phyloP scores from a whole-genome alignment of 768 basidiomycete species.

The Boletus edulis region DNA sequence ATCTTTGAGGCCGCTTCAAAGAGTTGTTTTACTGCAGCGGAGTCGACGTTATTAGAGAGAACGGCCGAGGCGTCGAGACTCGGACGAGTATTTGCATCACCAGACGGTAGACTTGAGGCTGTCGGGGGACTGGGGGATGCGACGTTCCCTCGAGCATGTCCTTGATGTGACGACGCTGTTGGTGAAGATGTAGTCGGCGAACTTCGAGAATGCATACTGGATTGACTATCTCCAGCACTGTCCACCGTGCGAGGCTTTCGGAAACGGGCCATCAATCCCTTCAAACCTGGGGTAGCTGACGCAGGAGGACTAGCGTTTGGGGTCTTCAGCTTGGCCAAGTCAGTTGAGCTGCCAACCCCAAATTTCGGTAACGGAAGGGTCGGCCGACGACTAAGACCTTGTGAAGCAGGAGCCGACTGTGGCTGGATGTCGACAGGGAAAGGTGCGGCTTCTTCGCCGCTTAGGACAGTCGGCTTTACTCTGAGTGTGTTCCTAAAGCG shows the following conservation, averaged over 20 bases:
- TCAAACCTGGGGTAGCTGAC: slow-evolving; percentile 69
- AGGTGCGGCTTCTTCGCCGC: slow-evolving; percentile 51
- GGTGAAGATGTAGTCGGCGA: slow-evolving; percentile 36
- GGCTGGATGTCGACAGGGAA: slow-evolving; percentile 43
- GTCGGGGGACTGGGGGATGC: slow-evolving; percentile 20
- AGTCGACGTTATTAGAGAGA: slow-evolving; percentile 35
- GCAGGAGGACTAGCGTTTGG: slow-evolving; percentile 62
- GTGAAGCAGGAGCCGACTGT: slow-evolving; percentile 22
- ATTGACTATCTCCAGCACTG: slow-evolving; percentile 26
- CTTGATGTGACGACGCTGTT: slow-evolving; percentile 33
- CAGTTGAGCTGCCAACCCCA: slow-evolving; percentile 38
- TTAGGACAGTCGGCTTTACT: slow-evolving; percentile 44
- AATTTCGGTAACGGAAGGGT: slow-evolving; percentile 47
- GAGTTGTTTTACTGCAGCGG: slow-evolving; percentile 63
- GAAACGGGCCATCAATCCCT: slow-evolving; percentile 81
- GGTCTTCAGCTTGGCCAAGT: slow-evolving; percentile 52
- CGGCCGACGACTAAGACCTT: slow-evolving; percentile 46
- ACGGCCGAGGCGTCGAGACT: slow-evolving; percentile 26
- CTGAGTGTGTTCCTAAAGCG: slow-evolving; percentile 68
- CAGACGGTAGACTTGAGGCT: slow-evolving; percentile 2
- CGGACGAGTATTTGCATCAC: slow-evolving; percentile 18
- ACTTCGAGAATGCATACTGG: slow-evolving; percentile 28
- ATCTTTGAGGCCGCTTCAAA: slow-evolving; percentile 75
- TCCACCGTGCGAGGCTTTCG: slow-evolving; percentile 39
- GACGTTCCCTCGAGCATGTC: slow-evolving; percentile 33